Evolutionary conservation across 805 yeast genomes (phyloP), one percentile per base, ranked within the genome.

Genomic region (Ogataea trehalophila): DNA sequence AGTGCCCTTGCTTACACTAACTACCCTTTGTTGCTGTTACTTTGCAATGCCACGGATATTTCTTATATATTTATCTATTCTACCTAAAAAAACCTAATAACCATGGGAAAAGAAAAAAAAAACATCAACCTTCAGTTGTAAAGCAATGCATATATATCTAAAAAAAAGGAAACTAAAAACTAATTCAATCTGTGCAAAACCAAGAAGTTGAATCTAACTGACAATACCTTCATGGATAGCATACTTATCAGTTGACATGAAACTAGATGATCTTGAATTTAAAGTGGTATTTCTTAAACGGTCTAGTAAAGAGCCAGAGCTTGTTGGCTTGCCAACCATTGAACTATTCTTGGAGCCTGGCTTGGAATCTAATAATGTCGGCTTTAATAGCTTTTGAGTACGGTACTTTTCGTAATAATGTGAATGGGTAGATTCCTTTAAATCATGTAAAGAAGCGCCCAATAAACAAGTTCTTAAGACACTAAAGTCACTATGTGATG

Each of bases 361-460:
- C 6, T 47, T 35, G 14, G 47, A 29, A 9, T 55, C 50, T 40
- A 46, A 26, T 26, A 26, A 26, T 8, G 31, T 26, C 9, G 31
- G 51, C 41, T 55, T 58, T 23, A 62, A 53, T 20, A 64, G 48
- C 55, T 58, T 59, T 42, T 80, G 68, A 43, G 84, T 72, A 72
- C 96, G 83, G 65, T 79, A 87, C 29, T 80, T 75, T 66, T 86
- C 92, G 61, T 83, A 90, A 66, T 83, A 94, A 43, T 79, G 59
- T 51, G 82, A 87, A 60, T 86, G 82, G 2, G 96, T 89, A 2
- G 85, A 76, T 50, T 83, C 77, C 45, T 88, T 78, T 59, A 91
- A 73, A 65, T 87, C 95, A 61, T 87, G 80, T 76, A 90, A 73
- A 63, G 87, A 81, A 18, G 92, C 83, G 67, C 92, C 83, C 66